These are phyloP conservation scores for Entomortierella beljakovae DNA, from an alignment of 192 early-diverging fungal genomes.

Conservation along the genomic window DNA sequence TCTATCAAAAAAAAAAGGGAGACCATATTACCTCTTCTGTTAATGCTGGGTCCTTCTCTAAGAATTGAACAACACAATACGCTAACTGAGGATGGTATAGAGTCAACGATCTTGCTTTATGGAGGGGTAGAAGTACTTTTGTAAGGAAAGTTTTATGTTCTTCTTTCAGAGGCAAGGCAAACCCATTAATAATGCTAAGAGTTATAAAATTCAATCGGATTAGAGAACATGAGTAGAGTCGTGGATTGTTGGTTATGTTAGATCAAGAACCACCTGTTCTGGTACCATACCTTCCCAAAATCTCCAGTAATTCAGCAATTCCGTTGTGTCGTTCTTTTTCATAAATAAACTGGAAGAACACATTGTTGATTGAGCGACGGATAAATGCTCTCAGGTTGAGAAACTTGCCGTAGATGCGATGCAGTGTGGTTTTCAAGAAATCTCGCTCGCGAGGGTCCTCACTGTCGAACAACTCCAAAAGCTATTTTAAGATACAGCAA, in stretches of 20 bases:
- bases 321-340: constrained; percentile 98
- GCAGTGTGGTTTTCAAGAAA: constrained; percentile 97
- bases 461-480: constrained; percentile 98
- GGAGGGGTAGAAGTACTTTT: constrained; percentile 93
- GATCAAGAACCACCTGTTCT: neutral
- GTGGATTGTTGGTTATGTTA: neutral
- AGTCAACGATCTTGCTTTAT: constrained; percentile 94
- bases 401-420: constrained; percentile 99
- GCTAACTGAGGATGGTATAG: constrained; percentile 97
- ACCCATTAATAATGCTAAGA: constrained; percentile 98
- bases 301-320: constrained; percentile 97
- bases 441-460: constrained; percentile 99
- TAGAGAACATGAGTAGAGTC: neutral
- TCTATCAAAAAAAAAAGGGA: constrained; percentile 3
- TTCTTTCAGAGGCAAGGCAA: constrained; percentile 97
- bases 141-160: constrained; percentile 98
- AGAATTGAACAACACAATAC: constrained; percentile 99
- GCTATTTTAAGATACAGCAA: constrained; percentile 58
- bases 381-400: constrained; percentile 97
- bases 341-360: constrained; percentile 99
- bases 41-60: constrained; percentile 96
- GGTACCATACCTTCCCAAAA: constrained; percentile 88
- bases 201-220: neutral
- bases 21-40: constrained; percentile 78
- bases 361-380: constrained; percentile 96